Conservation (phyloP, 495 filamentous ascomycete species). For the Lichenothelia convexa region DNA sequence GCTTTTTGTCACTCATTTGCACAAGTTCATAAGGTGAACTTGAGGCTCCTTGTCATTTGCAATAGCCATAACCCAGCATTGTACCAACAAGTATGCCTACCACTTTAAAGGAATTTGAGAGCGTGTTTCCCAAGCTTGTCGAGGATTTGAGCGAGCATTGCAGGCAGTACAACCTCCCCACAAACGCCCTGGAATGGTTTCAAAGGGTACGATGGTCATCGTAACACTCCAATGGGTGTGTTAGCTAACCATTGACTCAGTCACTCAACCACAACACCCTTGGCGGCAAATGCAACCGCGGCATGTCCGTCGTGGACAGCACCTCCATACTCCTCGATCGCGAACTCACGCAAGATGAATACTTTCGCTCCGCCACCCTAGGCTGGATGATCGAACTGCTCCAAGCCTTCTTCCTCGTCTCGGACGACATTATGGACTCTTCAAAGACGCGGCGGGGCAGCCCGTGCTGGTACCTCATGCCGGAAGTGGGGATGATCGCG, state of each 20-base stretch:
- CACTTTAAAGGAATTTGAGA: constrained; percentile 70
- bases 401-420: constrained; percentile 96
- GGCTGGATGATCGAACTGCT: constrained; percentile 97
- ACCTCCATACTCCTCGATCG: constrained; percentile 56
- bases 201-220: constrained; percentile 40
- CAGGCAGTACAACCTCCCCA: constrained; percentile 61
- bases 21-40: too few relatives aligned
- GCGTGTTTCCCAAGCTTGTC: constrained; percentile 63
- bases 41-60: too few relatives aligned
- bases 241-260: neutral
- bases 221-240: neutral
- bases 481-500: constrained; percentile 76
- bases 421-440: constrained; percentile 95
- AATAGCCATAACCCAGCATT: too few relatives aligned
- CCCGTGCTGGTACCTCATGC: constrained; percentile 88
- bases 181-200: constrained; percentile 73
- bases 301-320: constrained; percentile 93
- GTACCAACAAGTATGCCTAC: constrained; percentile 35
- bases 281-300: constrained; percentile 95
- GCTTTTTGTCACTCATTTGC: too few relatives aligned
- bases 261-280: constrained; percentile 60
- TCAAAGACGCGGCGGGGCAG: constrained; percentile 81
- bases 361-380: constrained; percentile 64
- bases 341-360: constrained; percentile 57
- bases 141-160: constrained; percentile 59